Conservation (phyloP, 2,329 filamentous ascomycete species). For the Kalmusia sp. region DNA sequence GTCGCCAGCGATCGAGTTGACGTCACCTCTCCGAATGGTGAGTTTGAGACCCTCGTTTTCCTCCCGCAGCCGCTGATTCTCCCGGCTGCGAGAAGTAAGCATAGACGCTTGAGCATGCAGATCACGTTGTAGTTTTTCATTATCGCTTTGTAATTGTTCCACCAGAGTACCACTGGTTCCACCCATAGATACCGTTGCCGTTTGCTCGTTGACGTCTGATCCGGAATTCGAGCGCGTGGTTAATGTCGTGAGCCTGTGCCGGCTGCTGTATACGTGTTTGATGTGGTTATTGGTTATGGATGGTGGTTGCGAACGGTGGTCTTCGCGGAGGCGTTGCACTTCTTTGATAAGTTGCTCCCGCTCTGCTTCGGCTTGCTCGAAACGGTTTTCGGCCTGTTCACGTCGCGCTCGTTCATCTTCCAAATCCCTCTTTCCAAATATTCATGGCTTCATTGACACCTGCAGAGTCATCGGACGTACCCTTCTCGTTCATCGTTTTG, state of each 20-base stretch:
- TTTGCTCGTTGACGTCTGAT: conserved; percentile 49
- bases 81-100: conserved; percentile 92
- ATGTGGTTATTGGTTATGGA: conserved; percentile 46
- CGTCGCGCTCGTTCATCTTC: conserved; percentile 89
- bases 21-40: conserved; percentile 74
- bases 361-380: conserved; percentile 90
- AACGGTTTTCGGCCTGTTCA: conserved; percentile 85
- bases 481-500: conserved; percentile 63
- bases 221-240: conserved; percentile 46
- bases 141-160: conserved; percentile 90
- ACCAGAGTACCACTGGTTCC: conserved; percentile 72
- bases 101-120: conserved; percentile 96
- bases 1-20: conserved; percentile 72
- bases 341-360: conserved; percentile 85
- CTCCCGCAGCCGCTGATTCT: conserved; percentile 93
- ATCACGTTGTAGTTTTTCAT: conserved; percentile 88
- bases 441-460: conserved; percentile 60
- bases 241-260: conserved; percentile 48
- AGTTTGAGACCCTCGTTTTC: conserved; percentile 98
- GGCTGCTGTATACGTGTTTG: conserved; percentile 47
- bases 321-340: conserved; percentile 69
- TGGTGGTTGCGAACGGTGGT: conserved; percentile 37
- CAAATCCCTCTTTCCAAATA: conserved; percentile 93
- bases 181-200: conserved; percentile 28
- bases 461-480: conserved; percentile 44